Base-by-base conservation (phyloP, 345 rosid species). In the Diplotaxis tenuifolia region DNA sequence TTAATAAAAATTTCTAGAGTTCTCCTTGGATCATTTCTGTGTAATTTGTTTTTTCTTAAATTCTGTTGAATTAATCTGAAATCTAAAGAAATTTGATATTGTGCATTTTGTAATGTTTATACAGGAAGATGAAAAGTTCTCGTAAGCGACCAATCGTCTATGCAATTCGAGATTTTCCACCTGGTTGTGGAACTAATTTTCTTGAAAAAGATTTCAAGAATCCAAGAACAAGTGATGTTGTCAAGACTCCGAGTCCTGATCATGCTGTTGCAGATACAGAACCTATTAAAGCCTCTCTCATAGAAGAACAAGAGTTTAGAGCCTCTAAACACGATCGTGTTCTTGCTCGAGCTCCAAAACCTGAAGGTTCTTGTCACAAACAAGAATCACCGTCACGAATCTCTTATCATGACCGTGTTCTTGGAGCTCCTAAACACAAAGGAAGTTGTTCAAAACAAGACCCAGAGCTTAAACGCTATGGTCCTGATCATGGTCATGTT, bases 131-230 rank as follows among this genome's bases (percentile, higher is more conserved):
- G 67, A 34, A 16, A 45, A 58, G 5, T 66, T 15, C 21, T 47
- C 14, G 4, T 10, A 49, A 59, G 47, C 61, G 62, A 59, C 53
- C 62, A 34, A 28, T 27, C n/a, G 72, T 74, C 20, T 67, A 29
- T 14, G 72, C 72, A 0, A 18, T 34, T 59, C 53, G 72, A 47
- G 72, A 74, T 49, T 74, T 74, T 11, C 78, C 72, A 58, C 20
- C 29, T 0, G 67, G 62, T 3, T 67, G 78, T 67, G 72, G 72
- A 49, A 23, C 60, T 8, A 9, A 47, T 52, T 45, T 12, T 47
- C 59, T 19, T 21, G 53, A 42, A 1, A 20, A 45, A 0, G 2
- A 18, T 22, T 42, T 45, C 10, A 65, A 57, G 53, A 45, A 9
- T n/a, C 34, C 65, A 65, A 45, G 52, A 73, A 21, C 50, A 10